Percentiles rank a stretch among this genome's conserved stretches.
phyloP scores from a whole-genome alignment of 345 rosid species.

The Cardiospermum halicacabum region DNA sequence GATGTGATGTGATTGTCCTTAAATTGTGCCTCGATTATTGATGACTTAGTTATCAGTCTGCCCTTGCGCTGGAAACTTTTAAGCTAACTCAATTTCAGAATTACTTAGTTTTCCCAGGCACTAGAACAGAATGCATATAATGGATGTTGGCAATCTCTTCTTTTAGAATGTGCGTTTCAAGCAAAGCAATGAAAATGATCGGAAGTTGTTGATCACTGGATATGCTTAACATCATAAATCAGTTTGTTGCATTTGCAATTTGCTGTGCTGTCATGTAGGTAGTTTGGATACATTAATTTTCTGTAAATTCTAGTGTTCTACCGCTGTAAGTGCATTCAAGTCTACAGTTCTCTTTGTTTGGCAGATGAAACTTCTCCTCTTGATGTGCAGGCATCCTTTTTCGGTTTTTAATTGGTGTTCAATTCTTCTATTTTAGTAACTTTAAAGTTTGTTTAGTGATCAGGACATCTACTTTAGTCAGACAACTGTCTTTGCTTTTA shows the following conservation, averaged over 20 bases:
- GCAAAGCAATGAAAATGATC: conserved; percentile 4
- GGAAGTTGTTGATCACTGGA: conserved; percentile 6
- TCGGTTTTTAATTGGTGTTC: not conserved
- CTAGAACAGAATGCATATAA: conserved; percentile 1
- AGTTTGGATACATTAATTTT: conserved; percentile 1
- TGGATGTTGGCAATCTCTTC: conserved; percentile 6
- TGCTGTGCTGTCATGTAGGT: not conserved
- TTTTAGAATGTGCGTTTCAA: conserved; percentile 1
- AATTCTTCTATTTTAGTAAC: not conserved
- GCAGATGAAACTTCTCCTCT: not conserved
- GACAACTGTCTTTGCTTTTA: not conserved
- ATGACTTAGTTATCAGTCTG: not conserved
- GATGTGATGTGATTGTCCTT: conserved; percentile 3
- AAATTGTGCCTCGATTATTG: conserved; percentile 1
- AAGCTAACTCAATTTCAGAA: not conserved
- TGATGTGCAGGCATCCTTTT: not conserved
- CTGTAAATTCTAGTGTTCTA: not conserved
- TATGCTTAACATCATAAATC: not conserved
- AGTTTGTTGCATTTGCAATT: not conserved
- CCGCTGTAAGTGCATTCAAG: not conserved
- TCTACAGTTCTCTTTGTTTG: not conserved
- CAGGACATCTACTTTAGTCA: not conserved
- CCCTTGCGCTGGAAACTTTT: not conserved
- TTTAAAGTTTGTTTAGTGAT: not conserved
- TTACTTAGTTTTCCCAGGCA: not conserved